These are phyloP conservation scores for Nannochloropsis gaditana DNA, from an alignment of 108 stramenopile genomes.

Conservation along the genomic window DNA sequence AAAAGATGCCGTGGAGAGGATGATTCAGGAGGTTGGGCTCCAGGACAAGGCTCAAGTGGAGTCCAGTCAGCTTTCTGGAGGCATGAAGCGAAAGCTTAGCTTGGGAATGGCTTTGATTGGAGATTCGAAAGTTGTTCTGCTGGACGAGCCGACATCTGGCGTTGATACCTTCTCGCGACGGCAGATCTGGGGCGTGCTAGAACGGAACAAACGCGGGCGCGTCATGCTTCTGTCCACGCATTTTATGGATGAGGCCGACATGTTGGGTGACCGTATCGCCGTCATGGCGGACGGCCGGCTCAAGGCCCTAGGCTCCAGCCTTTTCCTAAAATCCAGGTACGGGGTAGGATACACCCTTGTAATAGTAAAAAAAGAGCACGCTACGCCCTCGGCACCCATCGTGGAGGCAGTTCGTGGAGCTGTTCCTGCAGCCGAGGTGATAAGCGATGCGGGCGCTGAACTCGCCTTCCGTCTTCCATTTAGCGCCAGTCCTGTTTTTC, in stretches of 20 bases:
- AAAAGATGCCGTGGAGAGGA: constrained; percentile 39
- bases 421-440: constrained; percentile 61
- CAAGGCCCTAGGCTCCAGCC: constrained; percentile 71
- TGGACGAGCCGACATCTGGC: constrained; percentile 70
- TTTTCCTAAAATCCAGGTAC: constrained; percentile 66
- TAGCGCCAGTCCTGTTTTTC: constrained; percentile 63
- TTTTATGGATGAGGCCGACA: constrained; percentile 97
- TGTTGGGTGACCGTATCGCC: constrained; percentile 87
- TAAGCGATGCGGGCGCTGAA: constrained; percentile 84
- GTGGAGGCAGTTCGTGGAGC: constrained; percentile 58
- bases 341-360: constrained; percentile 63
- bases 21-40: constrained; percentile 56
- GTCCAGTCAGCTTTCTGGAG: constrained; percentile 57
- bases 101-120: constrained; percentile 62
- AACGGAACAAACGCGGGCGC: constrained; percentile 45
- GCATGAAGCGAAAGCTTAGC: constrained; percentile 64
- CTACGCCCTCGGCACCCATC: constrained; percentile 22
- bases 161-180: constrained; percentile 69
- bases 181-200: constrained; percentile 58
- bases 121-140: constrained; percentile 52
- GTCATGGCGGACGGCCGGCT: constrained; percentile 89
- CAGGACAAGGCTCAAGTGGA: constrained; percentile 58
- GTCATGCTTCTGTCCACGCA: constrained; percentile 82
- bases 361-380: constrained; percentile 46
- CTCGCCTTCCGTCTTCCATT: constrained; percentile 79